A percentile compares a stretch with the other conserved stretches of the same genome.
These are phyloP conservation scores for Erigeron philadelphicus DNA, from an alignment of 140 eudicot species.

Conservation along the genomic window DNA sequence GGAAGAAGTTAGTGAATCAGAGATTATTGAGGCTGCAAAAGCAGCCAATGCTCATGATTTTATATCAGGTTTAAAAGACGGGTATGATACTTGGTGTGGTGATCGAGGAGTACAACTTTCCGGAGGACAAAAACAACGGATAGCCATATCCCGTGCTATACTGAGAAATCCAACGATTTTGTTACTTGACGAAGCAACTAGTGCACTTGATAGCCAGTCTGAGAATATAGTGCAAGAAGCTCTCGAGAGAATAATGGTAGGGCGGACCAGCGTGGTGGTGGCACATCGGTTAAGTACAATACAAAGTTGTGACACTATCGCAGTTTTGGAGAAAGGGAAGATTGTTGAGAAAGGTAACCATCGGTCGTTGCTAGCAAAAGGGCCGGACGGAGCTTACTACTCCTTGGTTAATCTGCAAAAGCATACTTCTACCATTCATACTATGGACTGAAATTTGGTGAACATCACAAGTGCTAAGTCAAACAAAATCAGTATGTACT, in stretches of 20 bases:
- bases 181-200: conserved; percentile 64
- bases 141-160: conserved; percentile 62
- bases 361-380: conserved; percentile 44
- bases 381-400: conserved; percentile 47
- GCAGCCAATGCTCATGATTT: conserved; percentile 65
- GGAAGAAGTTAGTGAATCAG: conserved; percentile 41
- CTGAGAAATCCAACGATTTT: conserved; percentile 43
- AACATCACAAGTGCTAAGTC: background rate
- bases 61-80: conserved; percentile 42
- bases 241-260: conserved; percentile 52
- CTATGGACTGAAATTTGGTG: background rate
- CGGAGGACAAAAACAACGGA: conserved; percentile 65
- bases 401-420: conserved; percentile 48
- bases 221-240: conserved; percentile 66
- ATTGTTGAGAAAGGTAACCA: conserved; percentile 58
- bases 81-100: conserved; percentile 60
- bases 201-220: conserved; percentile 60
- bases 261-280: conserved; percentile 57
- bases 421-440: background rate
- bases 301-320: conserved; percentile 49
- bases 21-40: conserved; percentile 54
- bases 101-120: conserved; percentile 59
- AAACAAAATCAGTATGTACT: background rate
- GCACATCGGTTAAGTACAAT: conserved; percentile 61
- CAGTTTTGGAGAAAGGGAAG: conserved; percentile 58